Evolutionary conservation across 345 rosid species (phyloP).

Genomic region (Eucalyptus rudis): DNA sequence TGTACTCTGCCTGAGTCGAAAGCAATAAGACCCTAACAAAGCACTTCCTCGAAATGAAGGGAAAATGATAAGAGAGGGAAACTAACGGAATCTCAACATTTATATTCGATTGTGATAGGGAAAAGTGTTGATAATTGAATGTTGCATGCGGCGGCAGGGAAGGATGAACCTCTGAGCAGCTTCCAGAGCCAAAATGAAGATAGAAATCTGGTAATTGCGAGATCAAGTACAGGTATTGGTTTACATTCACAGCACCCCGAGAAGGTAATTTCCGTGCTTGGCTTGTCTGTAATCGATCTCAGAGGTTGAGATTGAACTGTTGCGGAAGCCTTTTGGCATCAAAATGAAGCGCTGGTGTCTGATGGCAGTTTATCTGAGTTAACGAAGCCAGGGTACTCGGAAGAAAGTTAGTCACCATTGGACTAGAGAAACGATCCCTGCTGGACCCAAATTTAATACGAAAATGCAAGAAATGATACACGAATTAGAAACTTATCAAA

Average conservation of each 20-base stretch:
- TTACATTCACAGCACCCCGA: neutral
- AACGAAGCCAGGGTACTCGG: neutral
- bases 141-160: neutral
- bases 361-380: neutral
- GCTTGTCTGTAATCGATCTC: neutral
- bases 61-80: too few species aligned
- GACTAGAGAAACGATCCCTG: neutral
- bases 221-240: neutral
- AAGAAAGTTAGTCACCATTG: neutral
- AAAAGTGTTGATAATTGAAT: neutral
- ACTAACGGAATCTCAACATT: too few species aligned
- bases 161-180: neutral
- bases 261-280: neutral
- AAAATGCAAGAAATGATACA: neutral
- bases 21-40: too few species aligned
- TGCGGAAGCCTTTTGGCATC: neutral
- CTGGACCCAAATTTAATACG: neutral
- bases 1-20: too few species aligned
- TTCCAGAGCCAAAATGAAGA: neutral
- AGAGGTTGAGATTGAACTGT: neutral
- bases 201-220: neutral
- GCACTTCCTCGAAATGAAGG: too few species aligned
- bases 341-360: neutral
- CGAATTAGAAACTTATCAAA: neutral
- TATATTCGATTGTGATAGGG: too few species aligned